Evolutionary conservation across 208 protist species (phyloP), one percentile per base, ranked within the genome.

Genomic region (Leishmania tropica): DNA sequence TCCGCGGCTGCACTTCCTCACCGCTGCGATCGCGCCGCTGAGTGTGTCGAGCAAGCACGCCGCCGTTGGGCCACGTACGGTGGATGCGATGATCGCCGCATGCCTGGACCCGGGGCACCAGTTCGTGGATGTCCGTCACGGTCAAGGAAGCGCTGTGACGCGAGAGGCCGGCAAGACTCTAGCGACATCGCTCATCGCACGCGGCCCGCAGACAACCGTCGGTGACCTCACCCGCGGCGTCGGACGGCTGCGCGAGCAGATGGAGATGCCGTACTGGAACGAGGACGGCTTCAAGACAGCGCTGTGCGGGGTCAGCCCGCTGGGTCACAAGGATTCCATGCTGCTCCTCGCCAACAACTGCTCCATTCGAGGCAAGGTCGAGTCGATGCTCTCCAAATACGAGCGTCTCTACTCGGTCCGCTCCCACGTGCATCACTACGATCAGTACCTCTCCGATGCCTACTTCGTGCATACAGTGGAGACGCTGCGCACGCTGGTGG

Each of bases 231-330:
- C 92, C 45, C 90, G 97, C 65, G 99, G 97, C 78, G 94, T 99
- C 24, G 88, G 81, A 7, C 79, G 91, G n/a, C 85, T 99, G 74
- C 91, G 90, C 40, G 81, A 87, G 53, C 83, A 91, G 73, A 88
- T 99, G 74, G 76, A 85, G 75, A 90, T 99, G 84, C 89, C 94
- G 1, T 94, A 98, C 83, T 99, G 98, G 98, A 99, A 99, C 83
- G 90, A 94, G 58, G 98, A 99, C 74, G 98, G 97, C 47, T 99
- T 99, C 91, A 99, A 99, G 88, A 97, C 99, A 35, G 98, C 98
- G 6, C 81, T 98, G 70, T 99, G 98, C 82, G 88, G 93, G 3
- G 94, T 98, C 48, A 95, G 97, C 74, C 97, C 98, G 19, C 89
- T 98, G 0, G 92, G 93, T 37, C 97, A 99, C 87, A 87, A 88